Evolutionary conservation across 2,329 filamentous ascomycete genomes (phyloP).

Genomic region (Zymoseptoria ardabiliae): DNA sequence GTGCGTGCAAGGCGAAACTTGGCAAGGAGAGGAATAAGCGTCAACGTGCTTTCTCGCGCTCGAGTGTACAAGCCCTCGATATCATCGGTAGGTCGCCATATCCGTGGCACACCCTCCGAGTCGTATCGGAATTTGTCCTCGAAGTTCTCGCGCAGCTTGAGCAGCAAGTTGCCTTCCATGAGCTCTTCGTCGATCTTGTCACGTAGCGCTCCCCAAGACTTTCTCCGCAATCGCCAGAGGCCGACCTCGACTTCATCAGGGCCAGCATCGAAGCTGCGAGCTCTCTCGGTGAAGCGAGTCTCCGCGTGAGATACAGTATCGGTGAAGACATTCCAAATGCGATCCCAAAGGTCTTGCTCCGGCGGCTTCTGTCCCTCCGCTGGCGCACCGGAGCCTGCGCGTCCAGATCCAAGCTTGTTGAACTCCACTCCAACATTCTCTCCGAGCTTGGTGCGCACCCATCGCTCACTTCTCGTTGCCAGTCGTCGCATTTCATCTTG

Average conservation of each 20-base stretch:
- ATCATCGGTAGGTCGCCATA: conserved; percentile 94
- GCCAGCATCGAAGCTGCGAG: conserved; percentile 88
- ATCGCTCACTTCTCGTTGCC: conserved; percentile 83
- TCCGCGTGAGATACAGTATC: conserved; percentile 80
- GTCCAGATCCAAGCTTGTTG: conserved; percentile 86
- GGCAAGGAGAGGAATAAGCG: conserved; percentile 80
- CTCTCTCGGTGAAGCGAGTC: conserved; percentile 74
- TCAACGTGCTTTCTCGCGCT: conserved; percentile 85
- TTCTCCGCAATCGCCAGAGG: conserved; percentile 83
- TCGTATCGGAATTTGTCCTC: conserved; percentile 99
- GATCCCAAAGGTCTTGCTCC: conserved; percentile 91
- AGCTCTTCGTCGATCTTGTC: conserved; percentile 94
- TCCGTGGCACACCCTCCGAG: conserved; percentile 84
- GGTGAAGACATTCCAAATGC: conserved; percentile 82
- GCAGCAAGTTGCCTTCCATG: conserved; percentile 90
- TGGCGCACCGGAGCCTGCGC: conserved; percentile 72
- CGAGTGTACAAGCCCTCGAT: conserved; percentile 93
- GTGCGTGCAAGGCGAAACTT: conserved; percentile 73
- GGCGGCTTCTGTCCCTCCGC: conserved; percentile 67
- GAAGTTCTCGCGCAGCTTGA: conserved; percentile 96
- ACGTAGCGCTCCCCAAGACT: conserved; percentile 86
- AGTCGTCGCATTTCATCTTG: conserved; percentile 95
- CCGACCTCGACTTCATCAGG: conserved; percentile 86
- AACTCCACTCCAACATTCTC: conserved; percentile 90
- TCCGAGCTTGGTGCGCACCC: conserved; percentile 79